Evolutionary conservation across 176 grass and related monocot species (phyloP).

Genomic region (Rhynchospora breviuscula): DNA sequence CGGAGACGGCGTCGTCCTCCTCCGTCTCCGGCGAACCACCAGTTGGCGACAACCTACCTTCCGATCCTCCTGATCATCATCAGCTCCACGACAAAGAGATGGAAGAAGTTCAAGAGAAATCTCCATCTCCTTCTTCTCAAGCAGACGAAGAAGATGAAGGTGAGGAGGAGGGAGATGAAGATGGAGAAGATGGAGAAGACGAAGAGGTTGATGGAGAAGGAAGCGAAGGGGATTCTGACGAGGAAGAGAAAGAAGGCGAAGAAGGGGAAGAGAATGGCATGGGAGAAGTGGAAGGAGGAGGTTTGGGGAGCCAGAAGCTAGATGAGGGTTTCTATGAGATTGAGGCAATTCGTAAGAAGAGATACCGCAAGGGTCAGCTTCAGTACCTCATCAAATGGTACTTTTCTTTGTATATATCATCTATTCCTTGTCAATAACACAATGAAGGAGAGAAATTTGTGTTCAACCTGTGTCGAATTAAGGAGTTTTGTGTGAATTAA

Average conservation of each 20-base stretch:
- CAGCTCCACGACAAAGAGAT: no score
- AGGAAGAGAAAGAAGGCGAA: background rate
- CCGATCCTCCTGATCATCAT: no score
- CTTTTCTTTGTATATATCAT: background rate
- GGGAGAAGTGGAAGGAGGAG: slow-evolving; percentile 1
- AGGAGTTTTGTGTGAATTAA: background rate
- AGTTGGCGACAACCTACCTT: no score
- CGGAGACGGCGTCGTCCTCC: no score
- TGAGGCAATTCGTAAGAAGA: slow-evolving; percentile 76
- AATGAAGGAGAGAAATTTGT: background rate
- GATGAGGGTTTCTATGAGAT: slow-evolving; percentile 75
- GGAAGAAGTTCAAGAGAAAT: no score
- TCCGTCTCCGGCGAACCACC: no score
- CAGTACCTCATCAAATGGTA: slow-evolving; percentile 97
- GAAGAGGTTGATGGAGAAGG: no score
- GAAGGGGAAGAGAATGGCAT: slow-evolving; percentile 5
- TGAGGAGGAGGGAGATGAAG: no score
- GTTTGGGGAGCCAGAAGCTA: slow-evolving; percentile 33
- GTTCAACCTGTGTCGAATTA: background rate
- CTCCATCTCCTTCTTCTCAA: no score
- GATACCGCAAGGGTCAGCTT: slow-evolving; percentile 49
- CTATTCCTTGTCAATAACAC: background rate
- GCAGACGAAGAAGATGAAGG: no score
- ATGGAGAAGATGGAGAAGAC: no score
- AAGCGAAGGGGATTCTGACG: no score